Evolutionary conservation across 495 filamentous ascomycete genomes (phyloP).

Genomic region (Penicillium chermesinum): DNA sequence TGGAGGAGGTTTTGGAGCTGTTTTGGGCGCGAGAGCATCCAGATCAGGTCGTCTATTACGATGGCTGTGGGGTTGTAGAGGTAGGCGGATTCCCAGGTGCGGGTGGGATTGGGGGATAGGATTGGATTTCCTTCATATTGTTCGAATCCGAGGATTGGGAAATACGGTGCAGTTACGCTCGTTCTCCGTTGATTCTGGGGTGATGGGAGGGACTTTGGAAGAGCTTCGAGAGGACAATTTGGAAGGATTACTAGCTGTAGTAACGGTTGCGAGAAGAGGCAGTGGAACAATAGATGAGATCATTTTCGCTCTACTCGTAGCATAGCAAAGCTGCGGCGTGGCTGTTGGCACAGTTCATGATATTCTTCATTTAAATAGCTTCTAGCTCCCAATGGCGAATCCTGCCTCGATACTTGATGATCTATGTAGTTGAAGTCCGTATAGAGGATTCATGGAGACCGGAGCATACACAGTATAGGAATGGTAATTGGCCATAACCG

Average conservation of each 20-base stretch:
- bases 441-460: too few relatives aligned
- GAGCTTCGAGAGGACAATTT: background rate
- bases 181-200: constrained; percentile 5
- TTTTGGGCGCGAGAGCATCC: constrained; percentile 11
- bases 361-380: too few relatives aligned
- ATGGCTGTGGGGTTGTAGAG: constrained; percentile 13
- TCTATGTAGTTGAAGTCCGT: too few relatives aligned
- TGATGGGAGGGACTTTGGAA: background rate
- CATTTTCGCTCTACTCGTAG: too few relatives aligned
- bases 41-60: constrained; percentile 13
- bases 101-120: constrained; percentile 1
- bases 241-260: background rate
- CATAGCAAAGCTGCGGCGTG: too few relatives aligned
- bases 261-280: background rate
- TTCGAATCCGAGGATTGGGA: constrained; percentile 6
- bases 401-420: too few relatives aligned
- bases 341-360: too few relatives aligned
- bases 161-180: constrained; percentile 16
- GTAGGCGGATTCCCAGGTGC: constrained; percentile 16
- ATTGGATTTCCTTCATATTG: constrained; percentile 6
- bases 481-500: too few relatives aligned
- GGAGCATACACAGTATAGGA: too few relatives aligned
- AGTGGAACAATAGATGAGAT: background rate
- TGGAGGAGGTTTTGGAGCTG: constrained; percentile 1
- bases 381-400: too few relatives aligned